Evolutionary conservation across 352 stramenopile species (phyloP).

Genomic region (Pythium sukuiense): DNA sequence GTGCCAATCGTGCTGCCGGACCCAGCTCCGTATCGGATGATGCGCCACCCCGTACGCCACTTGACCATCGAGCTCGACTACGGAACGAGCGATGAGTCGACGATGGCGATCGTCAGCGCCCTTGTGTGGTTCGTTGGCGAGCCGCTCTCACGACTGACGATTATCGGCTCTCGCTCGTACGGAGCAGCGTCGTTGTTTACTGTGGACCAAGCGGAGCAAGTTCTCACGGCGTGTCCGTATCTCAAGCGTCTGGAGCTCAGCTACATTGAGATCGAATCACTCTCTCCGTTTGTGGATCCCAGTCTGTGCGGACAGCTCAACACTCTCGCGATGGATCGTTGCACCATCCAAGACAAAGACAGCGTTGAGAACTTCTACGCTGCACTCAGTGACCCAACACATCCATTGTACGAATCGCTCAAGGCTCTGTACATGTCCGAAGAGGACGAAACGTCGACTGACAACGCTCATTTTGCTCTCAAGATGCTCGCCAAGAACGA

Average conservation of each 20-base stretch:
- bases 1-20: background rate
- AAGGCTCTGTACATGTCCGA: slow-evolving; percentile 13
- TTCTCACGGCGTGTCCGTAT: slow-evolving; percentile 11
- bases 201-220: background rate
- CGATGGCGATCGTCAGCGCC: background rate
- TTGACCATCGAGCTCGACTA: slow-evolving; percentile 4
- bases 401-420: slow-evolving; percentile 4
- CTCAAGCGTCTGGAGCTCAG: slow-evolving; percentile 6
- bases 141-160: background rate
- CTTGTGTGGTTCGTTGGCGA: slow-evolving; percentile 15
- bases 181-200: background rate
- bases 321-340: slow-evolving; percentile 7
- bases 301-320: slow-evolving; percentile 3
- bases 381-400: slow-evolving; percentile 1
- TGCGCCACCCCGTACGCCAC: background rate
- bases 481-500: slow-evolving; percentile 14
- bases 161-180: background rate
- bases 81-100: background rate
- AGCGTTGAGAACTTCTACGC: slow-evolving; percentile 9
- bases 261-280: slow-evolving; percentile 1
- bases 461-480: slow-evolving; percentile 1
- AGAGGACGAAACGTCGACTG: background rate
- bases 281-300: slow-evolving; percentile 6
- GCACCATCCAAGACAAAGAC: background rate
- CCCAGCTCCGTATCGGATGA: background rate